Evolutionary conservation across 176 grass and related monocot species (phyloP), one percentile per base, ranked within the genome.

Genomic region (Hyparrhenia diplandra): DNA sequence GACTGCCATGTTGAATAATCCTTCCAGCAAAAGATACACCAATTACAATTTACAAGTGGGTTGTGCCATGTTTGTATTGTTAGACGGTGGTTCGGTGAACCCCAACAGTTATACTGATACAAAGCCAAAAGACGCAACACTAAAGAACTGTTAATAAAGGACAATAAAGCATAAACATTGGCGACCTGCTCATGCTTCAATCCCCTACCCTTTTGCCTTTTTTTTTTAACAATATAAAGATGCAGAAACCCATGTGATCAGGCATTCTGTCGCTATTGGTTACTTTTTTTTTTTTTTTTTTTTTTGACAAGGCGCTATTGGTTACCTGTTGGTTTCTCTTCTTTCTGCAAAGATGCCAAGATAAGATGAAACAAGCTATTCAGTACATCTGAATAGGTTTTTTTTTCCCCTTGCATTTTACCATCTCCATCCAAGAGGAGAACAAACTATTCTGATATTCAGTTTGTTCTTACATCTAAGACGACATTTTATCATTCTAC

Each of bases 1-100:
- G 70, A 61, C 54, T 67, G 78, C 65, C 55, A 70, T 85, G 78
- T 85, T 85, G 55, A 77, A 89, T 85, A 85, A 73, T 89, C 82
- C 78, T 82, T 72, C 61, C 58, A 72, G 16, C 71, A 46, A 85
- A 89, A 89, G 64, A 82, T 85, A 73, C 65, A 85, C 58, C 57
- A 24, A 66, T 77, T 85, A 85, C 65, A 85, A 78, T 28, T 84
- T 85, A 85, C 65, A 85, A 67, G 34, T 84, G 57, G 57, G 66
- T 85, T 67, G 64, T 13, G 46, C 71, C 77, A 77, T 89, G 58
- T 47, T 71, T 81, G 32, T 89, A 85, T 55, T 81, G 82, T 82
- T 85, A 85, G 78, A 76, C 1, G 11, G 77, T 4, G 72, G 74
- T 78, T 77, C 17, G 25, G 13, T 32, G 55, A n/a, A 82, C 69